Conservation (phyloP, 1,284 basidiomycete genomes). For the Puccinia coronata region DNA sequence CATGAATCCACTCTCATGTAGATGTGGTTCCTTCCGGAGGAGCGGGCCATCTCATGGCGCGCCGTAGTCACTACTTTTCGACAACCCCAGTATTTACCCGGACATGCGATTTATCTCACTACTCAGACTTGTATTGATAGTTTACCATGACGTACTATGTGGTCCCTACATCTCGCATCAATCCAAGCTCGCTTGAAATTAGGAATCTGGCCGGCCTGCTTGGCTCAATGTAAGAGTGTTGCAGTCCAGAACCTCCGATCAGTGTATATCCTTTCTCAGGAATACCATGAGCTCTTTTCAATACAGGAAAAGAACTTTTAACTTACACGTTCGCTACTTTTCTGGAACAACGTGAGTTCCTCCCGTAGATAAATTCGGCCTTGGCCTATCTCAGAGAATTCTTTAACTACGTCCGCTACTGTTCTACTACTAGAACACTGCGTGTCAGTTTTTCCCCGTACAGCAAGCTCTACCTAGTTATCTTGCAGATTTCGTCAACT, state of each 20-base stretch:
- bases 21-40: neutral
- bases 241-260: too few species aligned
- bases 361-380: too few species aligned
- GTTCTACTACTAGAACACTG: too few species aligned
- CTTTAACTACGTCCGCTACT: too few species aligned
- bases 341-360: too few species aligned
- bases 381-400: too few species aligned
- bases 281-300: constrained; percentile 12
- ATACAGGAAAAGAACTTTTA: too few species aligned
- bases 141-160: neutral
- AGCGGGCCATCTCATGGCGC: neutral
- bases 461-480: neutral
- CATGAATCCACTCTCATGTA: too few species aligned
- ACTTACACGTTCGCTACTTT: too few species aligned
- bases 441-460: neutral
- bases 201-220: neutral
- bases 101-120: neutral
- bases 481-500: neutral
- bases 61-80: neutral
- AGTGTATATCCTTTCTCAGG: neutral
- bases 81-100: neutral
- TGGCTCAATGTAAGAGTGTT: neutral
- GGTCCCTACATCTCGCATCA: neutral
- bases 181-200: neutral
- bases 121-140: neutral